Evolutionary conservation across 192 early-diverging fungal genomes (phyloP), one percentile per base, ranked within the genome.

Genomic region (Coemansia sp.): DNA sequence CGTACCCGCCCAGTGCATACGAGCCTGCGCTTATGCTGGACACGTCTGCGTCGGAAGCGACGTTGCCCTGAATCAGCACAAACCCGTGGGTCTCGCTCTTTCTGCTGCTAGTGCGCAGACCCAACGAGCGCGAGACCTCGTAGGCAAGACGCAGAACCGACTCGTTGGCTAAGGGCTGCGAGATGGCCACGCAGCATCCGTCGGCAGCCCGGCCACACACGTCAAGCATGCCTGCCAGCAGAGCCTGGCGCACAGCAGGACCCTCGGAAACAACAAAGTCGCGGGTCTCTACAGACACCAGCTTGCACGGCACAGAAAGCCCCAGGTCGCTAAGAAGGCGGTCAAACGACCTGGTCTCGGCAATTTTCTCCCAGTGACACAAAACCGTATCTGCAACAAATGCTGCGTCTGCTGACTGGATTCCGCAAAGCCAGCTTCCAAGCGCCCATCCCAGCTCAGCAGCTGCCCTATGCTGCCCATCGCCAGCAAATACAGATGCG

Each of bases 171-270:
- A 80, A 55, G 12, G 66, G 30, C 58, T 72, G 72, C 34, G 65
- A 33, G 17, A 72, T 68, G 6, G 60, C 69, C 58, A 71, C 61
- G n/a, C 66, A 59, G 2, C 55, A 34, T 22, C 64, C 63, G 68
- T 61, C 48, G 11, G 66, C 61, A 6, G 69, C 38, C 49, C 60
- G 64, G 12, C 72, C 77, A 42, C 72, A 75, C 18, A 59, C 72
- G 14, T 80, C 77, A 14, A 74, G 58, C 68, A 80, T 71, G 10
- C 77, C 77, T 5, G 72, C 77, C 49, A 80, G 65, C 34, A 80
- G 36, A 8, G 77, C 72, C 16, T 55, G 60, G 7, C 77, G 60
- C 45, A 66, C 63, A 6, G 14, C 58, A 4, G 59, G 40, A 12
- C 60, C 28, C 28, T 70, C 68, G 3, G 64, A 48, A 7, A 80